These are phyloP conservation scores for Penicillium sclerotiorum DNA, from an alignment of 2,329 filamentous ascomycete species.

Conservation along the genomic window DNA sequence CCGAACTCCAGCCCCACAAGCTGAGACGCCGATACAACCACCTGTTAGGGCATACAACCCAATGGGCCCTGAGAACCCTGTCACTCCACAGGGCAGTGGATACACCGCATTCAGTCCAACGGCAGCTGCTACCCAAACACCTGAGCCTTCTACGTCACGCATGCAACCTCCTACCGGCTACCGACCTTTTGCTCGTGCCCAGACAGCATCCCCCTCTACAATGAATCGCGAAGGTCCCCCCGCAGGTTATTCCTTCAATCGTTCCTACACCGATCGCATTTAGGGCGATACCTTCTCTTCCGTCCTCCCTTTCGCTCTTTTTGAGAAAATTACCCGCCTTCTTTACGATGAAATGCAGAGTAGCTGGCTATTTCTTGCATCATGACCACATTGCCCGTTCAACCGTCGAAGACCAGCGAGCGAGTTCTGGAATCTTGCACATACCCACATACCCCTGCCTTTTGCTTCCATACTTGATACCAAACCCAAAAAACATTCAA, in stretches of 20 bases:
- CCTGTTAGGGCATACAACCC: slow-evolving; percentile 19
- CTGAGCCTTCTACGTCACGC: slow-evolving; percentile 8
- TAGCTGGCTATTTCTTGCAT: slow-evolving; percentile 31
- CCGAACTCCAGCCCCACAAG: slow-evolving; percentile 16
- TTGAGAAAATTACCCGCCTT: slow-evolving; percentile 2
- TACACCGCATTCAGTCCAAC: slow-evolving; percentile 29
- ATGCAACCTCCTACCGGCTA: slow-evolving; percentile 17
- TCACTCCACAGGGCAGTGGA: slow-evolving; percentile 12
- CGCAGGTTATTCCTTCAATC: slow-evolving; percentile 25
- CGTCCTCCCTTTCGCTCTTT: neutral
- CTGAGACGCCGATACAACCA: slow-evolving; percentile 1
- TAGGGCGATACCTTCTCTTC: slow-evolving; percentile 4
- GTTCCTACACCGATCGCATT: slow-evolving; percentile 25
- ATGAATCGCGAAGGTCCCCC: slow-evolving; percentile 26
- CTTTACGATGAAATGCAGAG: slow-evolving; percentile 25
- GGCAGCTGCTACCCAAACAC: slow-evolving; percentile 10
- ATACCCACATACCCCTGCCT: slow-evolving; percentile 14
- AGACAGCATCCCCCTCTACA: slow-evolving; percentile 23
- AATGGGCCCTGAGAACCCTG: slow-evolving; percentile 8
- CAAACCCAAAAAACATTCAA: too few species aligned
- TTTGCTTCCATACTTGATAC: neutral
- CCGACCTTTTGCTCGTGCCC: slow-evolving; percentile 21
- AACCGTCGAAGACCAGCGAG: slow-evolving; percentile 21
- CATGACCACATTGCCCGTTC: slow-evolving; percentile 24
- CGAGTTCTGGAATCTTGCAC: slow-evolving; percentile 15